Evolutionary conservation across 352 stramenopile genomes (phyloP).

Genomic region (Phytophthora citricola): DNA sequence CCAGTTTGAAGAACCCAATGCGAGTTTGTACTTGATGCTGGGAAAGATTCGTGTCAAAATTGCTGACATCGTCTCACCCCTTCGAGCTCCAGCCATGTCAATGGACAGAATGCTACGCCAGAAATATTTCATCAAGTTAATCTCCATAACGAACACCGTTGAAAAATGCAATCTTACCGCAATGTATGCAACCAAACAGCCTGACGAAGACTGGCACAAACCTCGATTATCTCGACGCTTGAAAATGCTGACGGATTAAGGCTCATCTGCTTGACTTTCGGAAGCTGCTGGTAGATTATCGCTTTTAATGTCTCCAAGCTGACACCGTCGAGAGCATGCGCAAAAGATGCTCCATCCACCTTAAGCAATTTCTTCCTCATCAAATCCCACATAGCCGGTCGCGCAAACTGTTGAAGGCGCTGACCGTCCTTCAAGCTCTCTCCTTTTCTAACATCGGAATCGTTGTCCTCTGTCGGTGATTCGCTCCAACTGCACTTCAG

Average conservation of each 20-base stretch:
- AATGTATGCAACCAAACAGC: slow-evolving; percentile 67
- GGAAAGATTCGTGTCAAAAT: slow-evolving; percentile 34
- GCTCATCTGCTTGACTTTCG: slow-evolving; percentile 51
- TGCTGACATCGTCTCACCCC: slow-evolving; percentile 15
- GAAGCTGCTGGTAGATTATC: slow-evolving; percentile 53
- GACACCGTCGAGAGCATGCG: slow-evolving; percentile 34
- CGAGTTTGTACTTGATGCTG: slow-evolving; percentile 47
- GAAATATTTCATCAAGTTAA: slow-evolving; percentile 2
- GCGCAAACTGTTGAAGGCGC: slow-evolving; percentile 43
- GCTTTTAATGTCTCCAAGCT: slow-evolving; percentile 55
- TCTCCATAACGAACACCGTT: not conserved
- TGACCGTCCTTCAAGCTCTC: slow-evolving; percentile 16
- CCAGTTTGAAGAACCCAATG: slow-evolving; percentile 45
- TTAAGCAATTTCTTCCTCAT: slow-evolving; percentile 53
- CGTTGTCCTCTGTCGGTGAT: not conserved
- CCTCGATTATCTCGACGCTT: slow-evolving; percentile 57
- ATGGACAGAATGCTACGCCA: slow-evolving; percentile 34
- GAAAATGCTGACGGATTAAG: slow-evolving; percentile 50
- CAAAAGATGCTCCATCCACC: slow-evolving; percentile 34
- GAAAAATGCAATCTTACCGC: slow-evolving; percentile 38
- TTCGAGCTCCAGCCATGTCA: slow-evolving; percentile 12
- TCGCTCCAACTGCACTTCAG: slow-evolving; percentile 36
- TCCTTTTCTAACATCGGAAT: not conserved
- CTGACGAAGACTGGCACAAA: slow-evolving; percentile 65
- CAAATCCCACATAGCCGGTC: slow-evolving; percentile 55